Evolutionary conservation across 768 basidiomycete genomes (phyloP).

Genomic region (Rubroboletus satanas): DNA sequence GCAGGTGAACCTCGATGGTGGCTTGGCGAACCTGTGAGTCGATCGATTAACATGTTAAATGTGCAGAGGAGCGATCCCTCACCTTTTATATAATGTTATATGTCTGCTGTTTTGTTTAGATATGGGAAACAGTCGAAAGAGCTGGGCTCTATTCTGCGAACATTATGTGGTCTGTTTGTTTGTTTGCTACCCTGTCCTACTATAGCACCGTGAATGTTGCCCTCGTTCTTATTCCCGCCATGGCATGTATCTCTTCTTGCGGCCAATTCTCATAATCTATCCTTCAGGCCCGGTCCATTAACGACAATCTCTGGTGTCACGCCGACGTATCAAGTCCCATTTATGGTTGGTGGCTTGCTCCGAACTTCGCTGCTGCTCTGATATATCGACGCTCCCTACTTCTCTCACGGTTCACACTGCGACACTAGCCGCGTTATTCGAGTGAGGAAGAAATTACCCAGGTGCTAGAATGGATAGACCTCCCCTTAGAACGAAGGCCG

Average conservation of each 20-base stretch:
- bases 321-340: slow-evolving; percentile 13
- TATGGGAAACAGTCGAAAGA: slow-evolving; percentile 83
- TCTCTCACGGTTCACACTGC: neutral
- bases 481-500: slow-evolving; percentile 56
- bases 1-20: slow-evolving; percentile 72
- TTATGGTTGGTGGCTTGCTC: slow-evolving; percentile 10
- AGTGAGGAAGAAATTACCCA: slow-evolving; percentile 60
- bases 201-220: neutral
- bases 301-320: slow-evolving; percentile 8
- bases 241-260: neutral
- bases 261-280: neutral
- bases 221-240: neutral
- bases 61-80: neutral
- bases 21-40: slow-evolving; percentile 77
- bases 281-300: slow-evolving; percentile 14
- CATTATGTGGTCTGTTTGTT: slow-evolving; percentile 72
- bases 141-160: slow-evolving; percentile 75
- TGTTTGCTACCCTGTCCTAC: neutral
- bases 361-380: neutral
- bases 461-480: slow-evolving; percentile 72
- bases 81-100: neutral
- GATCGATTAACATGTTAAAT: neutral
- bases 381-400: neutral
- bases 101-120: slow-evolving; percentile 37
- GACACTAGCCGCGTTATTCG: neutral